phyloP scores from a whole-genome alignment of 2,329 filamentous ascomycete genomes.

The Bipolaris zeicola region DNA sequence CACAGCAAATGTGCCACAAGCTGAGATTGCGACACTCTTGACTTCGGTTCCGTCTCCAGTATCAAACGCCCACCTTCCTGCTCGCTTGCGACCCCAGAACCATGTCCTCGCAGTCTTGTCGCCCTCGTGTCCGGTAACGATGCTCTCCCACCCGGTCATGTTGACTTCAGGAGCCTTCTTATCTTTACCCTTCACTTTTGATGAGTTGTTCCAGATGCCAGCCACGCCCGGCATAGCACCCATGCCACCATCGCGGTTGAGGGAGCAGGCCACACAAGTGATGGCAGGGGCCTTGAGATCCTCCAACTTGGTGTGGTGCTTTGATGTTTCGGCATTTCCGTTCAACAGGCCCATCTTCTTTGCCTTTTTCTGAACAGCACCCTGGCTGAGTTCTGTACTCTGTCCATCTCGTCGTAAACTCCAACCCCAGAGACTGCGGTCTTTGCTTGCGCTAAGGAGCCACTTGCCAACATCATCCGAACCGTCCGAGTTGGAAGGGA shows the following conservation, averaged over 20 bases:
- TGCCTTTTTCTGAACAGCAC: slow-evolving; percentile 82
- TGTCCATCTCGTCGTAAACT: slow-evolving; percentile 94
- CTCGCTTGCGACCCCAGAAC: slow-evolving; percentile 96
- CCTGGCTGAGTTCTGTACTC: slow-evolving; percentile 91
- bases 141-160: slow-evolving; percentile 94
- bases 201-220: slow-evolving; percentile 80
- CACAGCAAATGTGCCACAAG: slow-evolving; percentile 91
- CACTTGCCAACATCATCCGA: slow-evolving; percentile 89
- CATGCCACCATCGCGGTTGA: slow-evolving; percentile 94
- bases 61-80: slow-evolving; percentile 89
- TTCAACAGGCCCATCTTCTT: slow-evolving; percentile 82
- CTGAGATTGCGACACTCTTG: slow-evolving; percentile 80
- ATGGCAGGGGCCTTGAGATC: slow-evolving; percentile 87
- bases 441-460: slow-evolving; percentile 86
- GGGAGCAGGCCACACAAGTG: slow-evolving; percentile 85
- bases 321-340: slow-evolving; percentile 61
- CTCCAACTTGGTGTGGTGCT: slow-evolving; percentile 69
- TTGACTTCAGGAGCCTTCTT: slow-evolving; percentile 76
- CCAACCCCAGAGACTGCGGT: slow-evolving; percentile 95
- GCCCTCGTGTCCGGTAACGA: slow-evolving; percentile 87
- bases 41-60: slow-evolving; percentile 85
- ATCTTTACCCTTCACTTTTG: slow-evolving; percentile 61
- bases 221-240: slow-evolving; percentile 79
- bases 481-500: slow-evolving; percentile 88
- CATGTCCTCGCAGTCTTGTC: slow-evolving; percentile 89